Conservation (phyloP, 768 basidiomycete species). For the Amanita inopinata region DNA sequence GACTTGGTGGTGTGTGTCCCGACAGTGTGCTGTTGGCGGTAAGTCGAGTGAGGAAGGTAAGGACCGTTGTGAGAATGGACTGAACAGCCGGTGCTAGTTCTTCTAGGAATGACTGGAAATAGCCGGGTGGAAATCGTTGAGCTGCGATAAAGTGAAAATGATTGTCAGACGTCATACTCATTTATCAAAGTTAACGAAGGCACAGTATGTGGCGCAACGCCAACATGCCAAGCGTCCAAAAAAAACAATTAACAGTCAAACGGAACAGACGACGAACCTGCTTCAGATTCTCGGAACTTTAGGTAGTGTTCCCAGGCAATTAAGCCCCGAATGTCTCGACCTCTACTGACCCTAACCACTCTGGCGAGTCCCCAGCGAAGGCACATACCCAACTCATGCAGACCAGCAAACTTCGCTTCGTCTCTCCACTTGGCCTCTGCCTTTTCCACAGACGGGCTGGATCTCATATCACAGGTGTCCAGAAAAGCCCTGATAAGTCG, state of each 20-base stretch:
- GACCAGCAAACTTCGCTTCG: slow-evolving; percentile 76
- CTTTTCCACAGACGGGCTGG: slow-evolving; percentile 22
- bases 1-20: slow-evolving; percentile 84
- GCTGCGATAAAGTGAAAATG: slow-evolving; percentile 25
- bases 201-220: no score
- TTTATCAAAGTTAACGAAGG: no score
- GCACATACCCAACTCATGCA: slow-evolving; percentile 86
- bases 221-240: no score
- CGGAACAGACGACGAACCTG: slow-evolving; percentile 40
- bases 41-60: slow-evolving; percentile 75
- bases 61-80: slow-evolving; percentile 54
- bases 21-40: slow-evolving; percentile 77
- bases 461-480: slow-evolving; percentile 37
- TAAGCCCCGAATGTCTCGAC: slow-evolving; percentile 72
- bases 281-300: slow-evolving; percentile 75
- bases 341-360: slow-evolving; percentile 59
- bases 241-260: not conserved
- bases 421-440: slow-evolving; percentile 59
- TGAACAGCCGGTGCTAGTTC: slow-evolving; percentile 43
- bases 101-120: slow-evolving; percentile 64
- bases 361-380: slow-evolving; percentile 88
- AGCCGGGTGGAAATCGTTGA: slow-evolving; percentile 55
- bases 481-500: slow-evolving; percentile 77
- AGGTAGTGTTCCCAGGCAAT: slow-evolving; percentile 79
- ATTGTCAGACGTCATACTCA: not conserved